Evolutionary conservation across 2,329 filamentous ascomycete genomes (phyloP).

Genomic region (Aspergillus neoniger): DNA sequence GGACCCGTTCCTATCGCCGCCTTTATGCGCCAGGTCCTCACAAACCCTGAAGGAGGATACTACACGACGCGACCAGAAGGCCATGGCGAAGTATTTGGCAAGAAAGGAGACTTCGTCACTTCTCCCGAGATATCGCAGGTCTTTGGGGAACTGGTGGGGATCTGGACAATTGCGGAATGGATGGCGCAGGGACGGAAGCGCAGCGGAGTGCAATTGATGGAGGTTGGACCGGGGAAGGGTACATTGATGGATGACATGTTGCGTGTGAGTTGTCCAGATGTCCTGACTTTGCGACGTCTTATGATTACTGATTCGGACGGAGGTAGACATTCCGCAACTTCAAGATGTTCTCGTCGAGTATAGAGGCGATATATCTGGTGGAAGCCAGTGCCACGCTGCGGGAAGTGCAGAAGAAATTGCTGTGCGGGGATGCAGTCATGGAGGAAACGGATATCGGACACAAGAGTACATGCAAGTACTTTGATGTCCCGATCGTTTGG

Average conservation of each 20-base stretch:
- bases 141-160: conserved; percentile 89
- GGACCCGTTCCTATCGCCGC: conserved; percentile 88
- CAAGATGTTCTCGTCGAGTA: conserved; percentile 70
- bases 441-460: conserved; percentile 72
- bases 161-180: conserved; percentile 98
- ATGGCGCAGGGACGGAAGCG: conserved; percentile 79
- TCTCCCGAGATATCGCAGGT: conserved; percentile 97
- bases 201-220: conserved; percentile 81
- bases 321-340: conserved; percentile 79
- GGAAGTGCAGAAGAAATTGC: conserved; percentile 73
- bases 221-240: conserved; percentile 89
- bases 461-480: conserved; percentile 74
- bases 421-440: conserved; percentile 73
- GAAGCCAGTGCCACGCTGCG: conserved; percentile 85
- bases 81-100: conserved; percentile 84
- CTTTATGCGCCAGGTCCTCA: conserved; percentile 98
- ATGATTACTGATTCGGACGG: conserved; percentile 7
- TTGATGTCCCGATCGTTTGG: conserved; percentile 77
- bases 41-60: conserved; percentile 85
- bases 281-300: accelerated
- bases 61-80: conserved; percentile 75
- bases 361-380: conserved; percentile 89
- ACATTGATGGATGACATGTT: conserved; percentile 97
- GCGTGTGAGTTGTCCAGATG: conserved; percentile 60
- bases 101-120: conserved; percentile 91